Evolutionary conservation across 2,329 filamentous ascomycete genomes (phyloP).

Genomic region (Sclerotinia minor): DNA sequence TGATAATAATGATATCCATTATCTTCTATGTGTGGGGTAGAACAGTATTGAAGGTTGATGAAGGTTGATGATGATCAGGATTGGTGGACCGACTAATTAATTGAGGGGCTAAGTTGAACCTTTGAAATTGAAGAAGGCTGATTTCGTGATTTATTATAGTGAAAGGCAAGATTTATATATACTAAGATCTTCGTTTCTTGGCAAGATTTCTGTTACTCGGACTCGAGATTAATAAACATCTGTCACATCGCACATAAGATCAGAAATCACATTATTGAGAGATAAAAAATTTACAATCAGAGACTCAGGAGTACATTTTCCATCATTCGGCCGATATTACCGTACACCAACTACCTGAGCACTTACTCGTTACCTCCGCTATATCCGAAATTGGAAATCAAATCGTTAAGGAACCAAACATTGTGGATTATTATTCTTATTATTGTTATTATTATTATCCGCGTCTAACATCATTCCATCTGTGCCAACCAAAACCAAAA

Average conservation of each 20-base stretch:
- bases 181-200: not conserved
- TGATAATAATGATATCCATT: not conserved
- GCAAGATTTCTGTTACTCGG: not conserved
- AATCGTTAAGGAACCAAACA: not conserved
- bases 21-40: not conserved
- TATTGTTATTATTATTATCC: no score
- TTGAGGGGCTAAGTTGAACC: not conserved
- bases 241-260: not conserved
- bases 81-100: not conserved
- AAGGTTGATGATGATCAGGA: not conserved
- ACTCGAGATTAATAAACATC: not conserved
- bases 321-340: not conserved
- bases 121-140: conserved; percentile 10
- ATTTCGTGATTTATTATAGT: not conserved
- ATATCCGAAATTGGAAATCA: conserved; percentile 8
- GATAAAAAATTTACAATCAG: not conserved
- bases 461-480: not conserved
- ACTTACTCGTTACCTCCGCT: conserved; percentile 1
- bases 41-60: not conserved
- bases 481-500: not conserved
- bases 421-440: not conserved
- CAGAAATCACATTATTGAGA: not conserved
- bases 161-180: not conserved
- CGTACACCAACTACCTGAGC: not conserved
- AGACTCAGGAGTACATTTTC: not conserved